Evolutionary conservation across 2,329 filamentous ascomycete species (phyloP).

Genomic region (Endoconidiophora laricicola): DNA sequence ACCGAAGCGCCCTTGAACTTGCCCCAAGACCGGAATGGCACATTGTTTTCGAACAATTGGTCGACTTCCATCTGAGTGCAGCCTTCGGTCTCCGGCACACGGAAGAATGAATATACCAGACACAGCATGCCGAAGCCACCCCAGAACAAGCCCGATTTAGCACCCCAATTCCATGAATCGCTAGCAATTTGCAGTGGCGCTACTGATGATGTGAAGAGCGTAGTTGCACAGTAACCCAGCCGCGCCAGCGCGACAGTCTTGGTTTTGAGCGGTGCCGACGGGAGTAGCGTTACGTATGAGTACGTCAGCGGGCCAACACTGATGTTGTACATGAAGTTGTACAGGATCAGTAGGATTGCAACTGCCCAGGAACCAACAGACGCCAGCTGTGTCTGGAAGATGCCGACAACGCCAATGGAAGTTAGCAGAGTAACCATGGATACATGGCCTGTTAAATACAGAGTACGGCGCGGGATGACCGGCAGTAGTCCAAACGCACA

Average conservation of each 20-base stretch:
- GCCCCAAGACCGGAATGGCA: slow-evolving; percentile 8
- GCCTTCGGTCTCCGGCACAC: slow-evolving; percentile 23
- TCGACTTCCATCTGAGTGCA: slow-evolving; percentile 19
- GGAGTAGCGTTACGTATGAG: slow-evolving; percentile 21
- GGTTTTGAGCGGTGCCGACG: slow-evolving; percentile 21
- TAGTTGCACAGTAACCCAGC: slow-evolving; percentile 18
- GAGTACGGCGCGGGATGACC: slow-evolving; percentile 23
- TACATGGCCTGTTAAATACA: slow-evolving; percentile 26
- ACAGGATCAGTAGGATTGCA: slow-evolving; percentile 18
- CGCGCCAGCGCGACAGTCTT: slow-evolving; percentile 20
- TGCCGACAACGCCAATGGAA: slow-evolving; percentile 24
- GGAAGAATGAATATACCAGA: slow-evolving; percentile 28
- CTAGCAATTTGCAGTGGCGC: slow-evolving; percentile 18
- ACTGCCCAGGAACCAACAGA: slow-evolving; percentile 14
- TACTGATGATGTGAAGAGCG: slow-evolving; percentile 16
- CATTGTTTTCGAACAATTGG: slow-evolving; percentile 17
- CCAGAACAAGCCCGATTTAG: slow-evolving; percentile 24
- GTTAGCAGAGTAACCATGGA: slow-evolving; percentile 22
- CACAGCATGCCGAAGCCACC: slow-evolving; percentile 23
- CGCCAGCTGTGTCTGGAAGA: slow-evolving; percentile 24
- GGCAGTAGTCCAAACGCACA: slow-evolving; percentile 23
- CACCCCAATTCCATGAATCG: slow-evolving; percentile 22
- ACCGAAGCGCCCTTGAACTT: not conserved
- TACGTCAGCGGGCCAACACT: slow-evolving; percentile 22
- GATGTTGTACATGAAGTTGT: slow-evolving; percentile 18